Conservation (phyloP, 2,329 filamentous ascomycete genomes). For the Pestalotiopsis sp. region DNA sequence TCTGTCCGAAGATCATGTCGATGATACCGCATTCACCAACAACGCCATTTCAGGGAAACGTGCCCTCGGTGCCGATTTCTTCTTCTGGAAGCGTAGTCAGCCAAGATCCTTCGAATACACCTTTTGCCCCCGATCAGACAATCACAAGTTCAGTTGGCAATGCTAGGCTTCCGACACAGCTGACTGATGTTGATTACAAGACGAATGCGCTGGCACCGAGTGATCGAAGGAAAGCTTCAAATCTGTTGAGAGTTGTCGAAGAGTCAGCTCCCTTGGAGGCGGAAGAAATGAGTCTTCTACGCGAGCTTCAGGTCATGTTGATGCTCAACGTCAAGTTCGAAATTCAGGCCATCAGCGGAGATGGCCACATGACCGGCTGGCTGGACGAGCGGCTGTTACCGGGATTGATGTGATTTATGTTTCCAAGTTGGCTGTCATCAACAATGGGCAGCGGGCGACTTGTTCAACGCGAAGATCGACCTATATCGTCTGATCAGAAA, state of each 20-base stretch:
- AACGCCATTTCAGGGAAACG: neutral
- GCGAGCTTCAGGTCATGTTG: conserved; percentile 73
- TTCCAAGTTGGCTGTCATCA: neutral
- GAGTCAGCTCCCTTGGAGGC: conserved; percentile 27
- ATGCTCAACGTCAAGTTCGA: conserved; percentile 76
- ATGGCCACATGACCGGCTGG: conserved; percentile 53
- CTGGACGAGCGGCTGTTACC: conserved; percentile 44
- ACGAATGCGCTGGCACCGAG: conserved; percentile 46
- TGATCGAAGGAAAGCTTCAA: conserved; percentile 61
- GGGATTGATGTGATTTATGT: neutral
- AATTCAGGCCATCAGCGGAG: conserved; percentile 69
- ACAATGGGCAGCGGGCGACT: neutral
- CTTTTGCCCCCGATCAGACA: neutral
- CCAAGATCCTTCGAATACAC: neutral
- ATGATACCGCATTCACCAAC: no score
- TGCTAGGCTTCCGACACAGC: neutral
- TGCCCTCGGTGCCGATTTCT: neutral
- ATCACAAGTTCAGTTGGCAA: neutral
- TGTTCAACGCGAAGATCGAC: neutral
- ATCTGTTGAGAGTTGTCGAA: conserved; percentile 50
- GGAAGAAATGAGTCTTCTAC: conserved; percentile 42
- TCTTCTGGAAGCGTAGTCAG: neutral
- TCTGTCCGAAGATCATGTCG: conserved; percentile 9
- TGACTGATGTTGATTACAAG: conserved; percentile 21
- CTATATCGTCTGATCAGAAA: neutral